Conservation (phyloP, 73 alveolate species). For the Breviolum minutum region DNA sequence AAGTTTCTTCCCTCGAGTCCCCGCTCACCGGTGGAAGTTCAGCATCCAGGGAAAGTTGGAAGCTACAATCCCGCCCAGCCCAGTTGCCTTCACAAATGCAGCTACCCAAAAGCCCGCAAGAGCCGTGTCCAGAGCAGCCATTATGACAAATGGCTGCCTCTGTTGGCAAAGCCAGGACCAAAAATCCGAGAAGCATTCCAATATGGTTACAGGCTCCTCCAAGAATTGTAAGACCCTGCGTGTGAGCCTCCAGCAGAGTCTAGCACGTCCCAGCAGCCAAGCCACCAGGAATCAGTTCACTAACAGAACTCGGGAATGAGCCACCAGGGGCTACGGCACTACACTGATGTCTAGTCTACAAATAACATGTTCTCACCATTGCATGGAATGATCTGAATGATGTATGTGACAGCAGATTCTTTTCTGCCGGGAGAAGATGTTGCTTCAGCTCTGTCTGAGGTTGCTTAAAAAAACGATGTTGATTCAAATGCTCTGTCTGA, state of each 20-base stretch:
- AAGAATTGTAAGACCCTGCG: not conserved
- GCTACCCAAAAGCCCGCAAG: constrained; percentile 71
- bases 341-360: too few species aligned
- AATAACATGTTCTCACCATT: too few species aligned
- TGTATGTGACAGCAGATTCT: too few species aligned
- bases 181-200: constrained; percentile 38
- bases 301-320: constrained; percentile 35
- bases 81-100: constrained; percentile 83
- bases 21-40: not conserved
- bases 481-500: not conserved
- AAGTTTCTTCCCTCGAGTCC: not conserved
- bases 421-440: too few species aligned
- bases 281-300: constrained; percentile 25
- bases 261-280: not conserved
- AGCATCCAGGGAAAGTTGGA: constrained; percentile 57
- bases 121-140: constrained; percentile 87
- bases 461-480: not conserved
- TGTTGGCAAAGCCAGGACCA: constrained; percentile 44
- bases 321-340: constrained; percentile 22
- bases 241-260: constrained; percentile 33
- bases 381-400: too few species aligned
- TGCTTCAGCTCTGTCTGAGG: not conserved
- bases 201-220: constrained; percentile 65
- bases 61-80: constrained; percentile 93
- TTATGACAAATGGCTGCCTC: constrained; percentile 68